These are phyloP conservation scores for Trametes versicolor DNA, from an alignment of 1,284 basidiomycete species.

Conservation along the genomic window DNA sequence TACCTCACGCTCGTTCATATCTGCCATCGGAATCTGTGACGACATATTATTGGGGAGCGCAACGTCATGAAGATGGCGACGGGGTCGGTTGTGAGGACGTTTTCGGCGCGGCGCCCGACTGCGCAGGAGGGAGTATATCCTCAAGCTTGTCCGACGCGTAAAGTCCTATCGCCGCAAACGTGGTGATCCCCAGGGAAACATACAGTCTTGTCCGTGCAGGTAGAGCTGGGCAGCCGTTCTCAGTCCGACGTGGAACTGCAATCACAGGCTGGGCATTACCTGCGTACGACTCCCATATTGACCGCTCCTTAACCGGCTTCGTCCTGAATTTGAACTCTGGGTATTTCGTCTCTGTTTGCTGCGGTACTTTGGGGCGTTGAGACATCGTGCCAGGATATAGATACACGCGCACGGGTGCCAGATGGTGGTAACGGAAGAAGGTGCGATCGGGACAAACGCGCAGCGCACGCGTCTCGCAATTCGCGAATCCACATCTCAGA, in stretches of 20 bases:
- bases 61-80: constrained; percentile 1
- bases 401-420: background rate
- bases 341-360: constrained; percentile 15
- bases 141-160: constrained; percentile 67
- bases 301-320: constrained; percentile 35
- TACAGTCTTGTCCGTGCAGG: constrained; percentile 67
- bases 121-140: constrained; percentile 47
- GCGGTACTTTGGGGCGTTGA: constrained; percentile 14
- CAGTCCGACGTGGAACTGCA: background rate
- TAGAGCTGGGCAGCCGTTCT: constrained; percentile 52
- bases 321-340: constrained; percentile 33
- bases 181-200: constrained; percentile 64
- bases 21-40: too few relatives aligned
- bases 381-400: constrained; percentile 17
- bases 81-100: constrained; percentile 3
- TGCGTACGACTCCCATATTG: constrained; percentile 49
- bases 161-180: constrained; percentile 61
- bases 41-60: background rate
- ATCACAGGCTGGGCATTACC: constrained; percentile 35
- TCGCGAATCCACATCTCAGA: constrained; percentile 1
- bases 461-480: background rate
- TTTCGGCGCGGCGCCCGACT: background rate
- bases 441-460: constrained; percentile 2
- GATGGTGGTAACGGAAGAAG: constrained; percentile 18
- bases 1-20: constrained; percentile 21